These are phyloP conservation scores for Amanita jacksonii DNA, from an alignment of 768 basidiomycete species.

Conservation along the genomic window DNA sequence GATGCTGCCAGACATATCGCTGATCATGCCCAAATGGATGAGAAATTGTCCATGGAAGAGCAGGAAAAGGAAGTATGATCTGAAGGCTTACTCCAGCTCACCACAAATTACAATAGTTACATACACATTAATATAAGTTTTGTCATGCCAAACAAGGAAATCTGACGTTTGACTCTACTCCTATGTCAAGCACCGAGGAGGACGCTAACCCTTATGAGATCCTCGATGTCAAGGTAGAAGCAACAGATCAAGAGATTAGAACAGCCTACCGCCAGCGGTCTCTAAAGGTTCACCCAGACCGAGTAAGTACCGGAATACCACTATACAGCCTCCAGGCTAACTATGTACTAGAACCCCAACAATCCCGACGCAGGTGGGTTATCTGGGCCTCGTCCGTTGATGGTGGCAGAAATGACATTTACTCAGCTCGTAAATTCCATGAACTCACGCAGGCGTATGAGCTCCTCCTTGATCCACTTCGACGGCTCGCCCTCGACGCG, in stretches of 20 bases:
- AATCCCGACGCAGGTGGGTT: slow-evolving; percentile 66
- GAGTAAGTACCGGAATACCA: slow-evolving; percentile 35
- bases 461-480: slow-evolving; percentile 70
- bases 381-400: background rate
- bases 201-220: slow-evolving; percentile 70
- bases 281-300: slow-evolving; percentile 81
- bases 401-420: background rate
- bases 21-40: slow-evolving; percentile 8
- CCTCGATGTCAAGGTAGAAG: slow-evolving; percentile 47
- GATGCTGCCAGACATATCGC: slow-evolving; percentile 34
- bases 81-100: no score
- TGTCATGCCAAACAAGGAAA: background rate
- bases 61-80: no score
- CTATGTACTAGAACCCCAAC: slow-evolving; percentile 52
- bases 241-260: slow-evolving; percentile 69
- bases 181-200: slow-evolving; percentile 27
- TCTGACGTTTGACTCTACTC: no score
- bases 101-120: no score
- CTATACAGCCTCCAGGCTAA: background rate
- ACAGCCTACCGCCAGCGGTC: slow-evolving; percentile 75
- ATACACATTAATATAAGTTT: no score
- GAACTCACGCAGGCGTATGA: slow-evolving; percentile 77
- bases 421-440: slow-evolving; percentile 67
- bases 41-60: background rate
- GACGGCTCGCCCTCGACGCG: slow-evolving; percentile 71